Conservation (phyloP, 305 asterid genomes). For the Fraxinus greggii region DNA sequence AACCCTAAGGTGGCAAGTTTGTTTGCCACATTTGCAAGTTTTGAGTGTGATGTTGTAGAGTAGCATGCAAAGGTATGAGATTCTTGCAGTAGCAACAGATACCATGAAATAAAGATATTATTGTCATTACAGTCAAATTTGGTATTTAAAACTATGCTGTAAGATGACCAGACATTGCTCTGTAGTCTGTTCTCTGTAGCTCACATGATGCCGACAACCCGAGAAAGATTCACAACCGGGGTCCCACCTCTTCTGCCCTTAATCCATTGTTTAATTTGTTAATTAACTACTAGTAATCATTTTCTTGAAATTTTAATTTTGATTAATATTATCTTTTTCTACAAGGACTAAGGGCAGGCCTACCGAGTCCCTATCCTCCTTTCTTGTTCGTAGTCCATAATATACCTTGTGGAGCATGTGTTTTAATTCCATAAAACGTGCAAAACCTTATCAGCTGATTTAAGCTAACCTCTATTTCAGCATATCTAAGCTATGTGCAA, state of each 20-base stretch:
- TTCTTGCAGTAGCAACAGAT: conserved; percentile 13
- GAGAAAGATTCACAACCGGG: conserved; percentile 15
- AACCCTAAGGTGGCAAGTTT: conserved; percentile 17
- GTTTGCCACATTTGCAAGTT: conserved; percentile 22
- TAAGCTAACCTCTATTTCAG: too few relatives aligned
- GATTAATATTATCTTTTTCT: too few relatives aligned
- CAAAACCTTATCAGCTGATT: too few relatives aligned
- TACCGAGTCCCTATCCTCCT: too few relatives aligned
- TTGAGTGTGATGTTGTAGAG: conserved; percentile 27
- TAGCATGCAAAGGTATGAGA: conserved; percentile 28
- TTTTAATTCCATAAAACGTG: too few relatives aligned
- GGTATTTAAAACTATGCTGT: conserved; percentile 22
- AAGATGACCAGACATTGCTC: conserved; percentile 39
- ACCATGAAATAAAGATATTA: not conserved
- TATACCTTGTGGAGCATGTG: too few relatives aligned
- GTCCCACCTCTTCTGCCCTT: not conserved
- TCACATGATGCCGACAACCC: conserved; percentile 32
- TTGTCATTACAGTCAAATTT: conserved; percentile 25
- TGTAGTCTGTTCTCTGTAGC: conserved; percentile 15
- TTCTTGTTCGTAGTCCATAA: too few relatives aligned
- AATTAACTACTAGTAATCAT: not conserved
- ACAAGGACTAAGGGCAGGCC: too few relatives aligned
- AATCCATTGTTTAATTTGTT: not conserved
- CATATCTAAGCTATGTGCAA: too few relatives aligned
- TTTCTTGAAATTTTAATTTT: too few relatives aligned